Evolutionary conservation across 2,329 filamentous ascomycete species (phyloP).

Genomic region (Albophoma yamanashiensis): DNA sequence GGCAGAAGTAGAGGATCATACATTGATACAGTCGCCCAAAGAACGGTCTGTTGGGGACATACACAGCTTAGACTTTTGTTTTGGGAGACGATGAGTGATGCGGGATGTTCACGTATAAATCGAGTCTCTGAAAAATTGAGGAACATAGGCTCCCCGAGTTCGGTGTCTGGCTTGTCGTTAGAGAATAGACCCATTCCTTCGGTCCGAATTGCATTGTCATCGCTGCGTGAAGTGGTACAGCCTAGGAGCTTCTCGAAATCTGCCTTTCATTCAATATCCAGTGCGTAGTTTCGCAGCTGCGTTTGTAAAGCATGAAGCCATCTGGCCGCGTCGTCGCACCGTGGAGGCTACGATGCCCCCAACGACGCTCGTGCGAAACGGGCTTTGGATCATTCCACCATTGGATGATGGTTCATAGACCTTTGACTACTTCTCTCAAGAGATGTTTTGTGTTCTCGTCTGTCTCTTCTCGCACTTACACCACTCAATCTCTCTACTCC

Average conservation of each 20-base stretch:
- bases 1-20: conserved; percentile 13
- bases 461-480: not conserved
- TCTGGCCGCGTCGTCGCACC: not conserved
- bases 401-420: not conserved
- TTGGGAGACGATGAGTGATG: not conserved
- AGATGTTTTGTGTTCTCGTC: not conserved
- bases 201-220: no score
- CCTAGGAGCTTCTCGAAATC: not conserved
- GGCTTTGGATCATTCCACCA: not conserved
- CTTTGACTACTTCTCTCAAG: not conserved
- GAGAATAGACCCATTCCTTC: not conserved
- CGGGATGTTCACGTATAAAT: not conserved
- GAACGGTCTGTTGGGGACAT: not conserved
- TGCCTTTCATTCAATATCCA: not conserved
- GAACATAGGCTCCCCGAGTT: not conserved
- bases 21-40: not conserved
- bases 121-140: no score
- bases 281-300: not conserved
- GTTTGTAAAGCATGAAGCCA: not conserved
- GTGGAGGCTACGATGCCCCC: not conserved
- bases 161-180: not conserved
- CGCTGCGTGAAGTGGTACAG: not conserved
- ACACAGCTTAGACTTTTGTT: not conserved
- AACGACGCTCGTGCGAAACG: not conserved
- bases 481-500: not conserved